These are phyloP conservation scores for Brettanomyces naardenensis DNA, from an alignment of 805 yeast genomes.

Conservation along the genomic window DNA sequence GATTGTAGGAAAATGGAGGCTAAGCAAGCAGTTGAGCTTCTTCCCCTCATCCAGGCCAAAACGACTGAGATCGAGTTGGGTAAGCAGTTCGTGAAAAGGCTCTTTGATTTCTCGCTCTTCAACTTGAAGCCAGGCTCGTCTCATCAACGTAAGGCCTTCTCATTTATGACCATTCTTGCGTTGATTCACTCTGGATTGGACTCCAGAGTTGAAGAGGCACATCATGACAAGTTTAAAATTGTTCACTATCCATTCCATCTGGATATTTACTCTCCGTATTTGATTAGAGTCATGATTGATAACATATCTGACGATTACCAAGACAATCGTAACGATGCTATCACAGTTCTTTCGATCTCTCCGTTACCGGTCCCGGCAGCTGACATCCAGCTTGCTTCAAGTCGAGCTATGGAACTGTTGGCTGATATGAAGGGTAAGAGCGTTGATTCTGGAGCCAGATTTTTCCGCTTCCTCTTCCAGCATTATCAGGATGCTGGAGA, in stretches of 20 bases:
- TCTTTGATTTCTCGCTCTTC: conserved; percentile 9
- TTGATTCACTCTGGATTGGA: conserved; percentile 54
- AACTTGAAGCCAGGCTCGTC: conserved; percentile 47
- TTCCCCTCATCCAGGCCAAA: conserved; percentile 29
- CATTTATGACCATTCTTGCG: conserved; percentile 38
- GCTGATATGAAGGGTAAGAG: conserved; percentile 46
- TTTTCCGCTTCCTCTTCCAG: conserved; percentile 43
- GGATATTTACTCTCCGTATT: conserved; percentile 29
- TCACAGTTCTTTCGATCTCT: conserved; percentile 35
- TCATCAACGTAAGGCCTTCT: conserved; percentile 42
- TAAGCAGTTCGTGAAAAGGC: conserved; percentile 32
- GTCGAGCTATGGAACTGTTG: conserved; percentile 23
- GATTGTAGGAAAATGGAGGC: conserved; percentile 36
- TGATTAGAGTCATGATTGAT: conserved; percentile 47
- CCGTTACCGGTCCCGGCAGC: conserved; percentile 26
- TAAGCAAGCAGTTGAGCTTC: conserved; percentile 26
- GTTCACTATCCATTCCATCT: conserved; percentile 43
- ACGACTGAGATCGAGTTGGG: conserved; percentile 24
- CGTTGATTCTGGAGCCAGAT: conserved; percentile 74
- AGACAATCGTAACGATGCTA: conserved; percentile 57
- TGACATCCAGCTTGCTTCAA: conserved; percentile 13
- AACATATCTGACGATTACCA: conserved; percentile 65
- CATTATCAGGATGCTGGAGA: conserved; percentile 22
- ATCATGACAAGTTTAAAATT: conserved; percentile 33
- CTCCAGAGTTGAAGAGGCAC: conserved; percentile 27